Evolutionary conservation across 2,329 filamentous ascomycete genomes (phyloP), one percentile per base, ranked within the genome.

Genomic region (Ceratocystis papillata): DNA sequence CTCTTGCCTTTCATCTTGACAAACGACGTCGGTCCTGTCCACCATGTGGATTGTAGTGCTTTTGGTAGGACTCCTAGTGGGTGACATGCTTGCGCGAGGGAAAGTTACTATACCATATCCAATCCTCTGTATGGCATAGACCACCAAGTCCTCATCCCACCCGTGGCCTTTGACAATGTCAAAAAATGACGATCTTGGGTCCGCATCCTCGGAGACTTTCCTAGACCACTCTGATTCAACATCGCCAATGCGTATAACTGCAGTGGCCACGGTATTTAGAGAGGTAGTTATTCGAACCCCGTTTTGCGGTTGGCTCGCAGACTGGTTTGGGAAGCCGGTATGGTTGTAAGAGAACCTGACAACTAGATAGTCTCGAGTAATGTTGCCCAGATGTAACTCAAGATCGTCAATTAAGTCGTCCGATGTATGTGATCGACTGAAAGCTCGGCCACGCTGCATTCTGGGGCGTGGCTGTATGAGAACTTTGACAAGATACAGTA

Each of bases 371-470:
- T 79, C 76, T 17, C 76, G 76, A 22, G 72, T 72, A 2, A 75
- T 75, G 64, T 77, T 75, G 37, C 83, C 82, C 2, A 87, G 78
- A 65, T 84, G 79, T 37, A 76, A 74, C 70, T 86, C 82, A 10
- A 87, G 75, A 66, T 85, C 81, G 28, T 81, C 78, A 17, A 87
- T 83, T 41, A 86, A 74, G 50, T 81, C 77, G 12, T 85, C 81
- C 0, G 83, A 79, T 1, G 67, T 66, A 33, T 65, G 61, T 33
- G 60, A 60, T 37, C 45, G 50, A 12, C 46, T 55, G 5, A 15
- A 55, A 17, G 33, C 30, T 50, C 62, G n/a, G 17, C 55, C 30
- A 15, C n/a, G 55, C 28, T 59, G 55, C 8, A 63, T 64, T 37
- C 55, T 65, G 33, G 60, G 57, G 10, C 45, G 60, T 15, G 64